Conservation (phyloP, 2,329 filamentous ascomycete genomes). For the Colletotrichum higginsianum region DNA sequence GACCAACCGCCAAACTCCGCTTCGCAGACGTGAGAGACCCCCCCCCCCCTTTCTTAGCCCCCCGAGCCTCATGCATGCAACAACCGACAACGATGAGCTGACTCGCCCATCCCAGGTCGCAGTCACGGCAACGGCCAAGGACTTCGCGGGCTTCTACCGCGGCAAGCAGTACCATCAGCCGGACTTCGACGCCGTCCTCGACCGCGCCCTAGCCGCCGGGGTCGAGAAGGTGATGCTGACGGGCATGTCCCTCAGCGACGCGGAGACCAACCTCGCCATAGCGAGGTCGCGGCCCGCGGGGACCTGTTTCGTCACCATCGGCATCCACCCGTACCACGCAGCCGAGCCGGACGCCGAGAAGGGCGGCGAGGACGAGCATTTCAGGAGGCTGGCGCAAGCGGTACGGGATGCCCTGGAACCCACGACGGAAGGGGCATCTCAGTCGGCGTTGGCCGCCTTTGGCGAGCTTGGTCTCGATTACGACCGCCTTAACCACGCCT, state of each 20-base stretch:
- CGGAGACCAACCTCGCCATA: slow-evolving; percentile 48
- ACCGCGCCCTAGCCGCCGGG: slow-evolving; percentile 57
- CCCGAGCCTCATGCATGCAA: neutral
- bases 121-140: slow-evolving; percentile 56
- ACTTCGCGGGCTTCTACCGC: slow-evolving; percentile 66
- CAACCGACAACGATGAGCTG: neutral
- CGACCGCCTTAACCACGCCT: slow-evolving; percentile 59
- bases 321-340: slow-evolving; percentile 67
- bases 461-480: slow-evolving; percentile 68
- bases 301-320: slow-evolving; percentile 61
- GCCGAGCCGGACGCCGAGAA: slow-evolving; percentile 54
- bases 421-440: neutral
- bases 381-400: slow-evolving; percentile 46
- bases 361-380: slow-evolving; percentile 45
- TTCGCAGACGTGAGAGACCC: slow-evolving; percentile 32
- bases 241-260: slow-evolving; percentile 55
- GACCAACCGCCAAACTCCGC: slow-evolving; percentile 23
- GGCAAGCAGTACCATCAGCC: slow-evolving; percentile 63
- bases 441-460: slow-evolving; percentile 58
- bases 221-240: slow-evolving; percentile 60
- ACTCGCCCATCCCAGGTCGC: slow-evolving; percentile 49
- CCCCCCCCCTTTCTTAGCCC: no score
- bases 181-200: slow-evolving; percentile 60
- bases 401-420: slow-evolving; percentile 45
- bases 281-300: slow-evolving; percentile 47